Conservation (phyloP, 169 alveolate genomes). For the Eimeria acervulina region DNA sequence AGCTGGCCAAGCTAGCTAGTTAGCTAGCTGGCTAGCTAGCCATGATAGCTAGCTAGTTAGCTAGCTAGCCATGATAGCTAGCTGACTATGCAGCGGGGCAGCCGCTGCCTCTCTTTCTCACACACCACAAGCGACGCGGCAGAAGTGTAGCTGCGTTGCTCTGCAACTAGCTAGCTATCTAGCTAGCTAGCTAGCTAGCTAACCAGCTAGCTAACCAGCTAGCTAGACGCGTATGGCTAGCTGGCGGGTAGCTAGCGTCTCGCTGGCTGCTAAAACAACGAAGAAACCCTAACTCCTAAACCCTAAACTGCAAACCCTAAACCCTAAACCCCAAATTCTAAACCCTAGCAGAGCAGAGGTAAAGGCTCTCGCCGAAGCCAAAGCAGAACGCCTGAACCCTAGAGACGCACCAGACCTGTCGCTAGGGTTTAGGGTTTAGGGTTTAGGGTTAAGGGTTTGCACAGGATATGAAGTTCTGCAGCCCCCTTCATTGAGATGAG, state of each 20-base stretch:
- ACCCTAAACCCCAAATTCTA: slow-evolving; percentile 1
- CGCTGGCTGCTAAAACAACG: no score
- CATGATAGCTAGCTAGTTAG: neutral
- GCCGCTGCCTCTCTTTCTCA: neutral
- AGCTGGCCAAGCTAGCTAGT: neutral
- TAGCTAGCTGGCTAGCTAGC: neutral
- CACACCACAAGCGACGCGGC: neutral
- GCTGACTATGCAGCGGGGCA: neutral
- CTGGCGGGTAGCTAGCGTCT: neutral
- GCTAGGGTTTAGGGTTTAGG: slow-evolving; percentile 12
- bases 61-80: neutral
- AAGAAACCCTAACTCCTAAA: no score
- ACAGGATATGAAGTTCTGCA: no score
- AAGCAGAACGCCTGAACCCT: neutral
- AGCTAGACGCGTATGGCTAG: neutral
- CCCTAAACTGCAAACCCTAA: no score
- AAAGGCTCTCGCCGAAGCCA: neutral
- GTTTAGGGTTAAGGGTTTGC: neutral
- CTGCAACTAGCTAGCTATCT: neutral
- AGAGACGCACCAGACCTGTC: neutral
- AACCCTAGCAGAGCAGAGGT: neutral
- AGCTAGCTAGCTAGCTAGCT: neutral
- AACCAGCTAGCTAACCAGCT: neutral
- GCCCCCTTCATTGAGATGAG: no score
- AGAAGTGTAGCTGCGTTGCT: neutral